Conservation (phyloP, 2,329 filamentous ascomycete species). For the Aspergillus ruber region DNA sequence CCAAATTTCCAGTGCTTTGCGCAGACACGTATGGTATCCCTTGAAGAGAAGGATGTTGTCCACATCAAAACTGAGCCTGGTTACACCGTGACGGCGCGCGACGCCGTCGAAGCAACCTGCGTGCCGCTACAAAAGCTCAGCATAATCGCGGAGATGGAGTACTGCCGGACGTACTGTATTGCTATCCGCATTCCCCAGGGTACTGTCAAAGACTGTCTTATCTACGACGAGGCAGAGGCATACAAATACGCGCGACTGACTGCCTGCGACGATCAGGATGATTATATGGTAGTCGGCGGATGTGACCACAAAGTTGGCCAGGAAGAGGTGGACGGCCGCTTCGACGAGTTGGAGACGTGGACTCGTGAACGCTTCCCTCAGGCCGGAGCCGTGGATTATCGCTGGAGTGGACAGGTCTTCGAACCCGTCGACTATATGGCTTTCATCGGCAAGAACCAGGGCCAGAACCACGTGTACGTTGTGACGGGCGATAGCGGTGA, state of each 20-base stretch:
- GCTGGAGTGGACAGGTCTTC: slow-evolving; percentile 53
- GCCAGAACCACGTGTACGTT: slow-evolving; percentile 46
- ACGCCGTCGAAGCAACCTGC: slow-evolving; percentile 50
- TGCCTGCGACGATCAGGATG: slow-evolving; percentile 46
- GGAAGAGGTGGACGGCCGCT: slow-evolving; percentile 40
- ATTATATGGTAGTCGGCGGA: slow-evolving; percentile 53
- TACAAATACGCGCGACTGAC: slow-evolving; percentile 54
- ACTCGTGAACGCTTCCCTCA: slow-evolving; percentile 48
- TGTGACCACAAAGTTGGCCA: slow-evolving; percentile 56
- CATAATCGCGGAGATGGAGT: slow-evolving; percentile 49
- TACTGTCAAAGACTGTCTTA: slow-evolving; percentile 47
- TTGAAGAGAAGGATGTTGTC: slow-evolving; percentile 47
- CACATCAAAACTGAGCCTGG: slow-evolving; percentile 43
- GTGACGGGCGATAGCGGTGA: slow-evolving; percentile 54
- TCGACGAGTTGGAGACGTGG: slow-evolving; percentile 49
- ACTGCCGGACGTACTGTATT: slow-evolving; percentile 51
- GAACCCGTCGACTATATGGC: slow-evolving; percentile 52
- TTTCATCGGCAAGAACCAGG: slow-evolving; percentile 52
- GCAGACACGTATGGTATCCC: slow-evolving; percentile 43
- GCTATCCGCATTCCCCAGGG: slow-evolving; percentile 50
- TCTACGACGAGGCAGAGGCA: slow-evolving; percentile 50
- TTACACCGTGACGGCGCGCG: slow-evolving; percentile 42
- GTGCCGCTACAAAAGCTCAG: slow-evolving; percentile 52
- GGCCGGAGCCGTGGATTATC: slow-evolving; percentile 47
- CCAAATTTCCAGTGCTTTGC: slow-evolving; percentile 50